A percentile compares a stretch with the other conserved stretches of the same genome.
These are phyloP conservation scores for Suhomyces sp. DNA, from an alignment of 805 yeast genomes.

Conservation along the genomic window DNA sequence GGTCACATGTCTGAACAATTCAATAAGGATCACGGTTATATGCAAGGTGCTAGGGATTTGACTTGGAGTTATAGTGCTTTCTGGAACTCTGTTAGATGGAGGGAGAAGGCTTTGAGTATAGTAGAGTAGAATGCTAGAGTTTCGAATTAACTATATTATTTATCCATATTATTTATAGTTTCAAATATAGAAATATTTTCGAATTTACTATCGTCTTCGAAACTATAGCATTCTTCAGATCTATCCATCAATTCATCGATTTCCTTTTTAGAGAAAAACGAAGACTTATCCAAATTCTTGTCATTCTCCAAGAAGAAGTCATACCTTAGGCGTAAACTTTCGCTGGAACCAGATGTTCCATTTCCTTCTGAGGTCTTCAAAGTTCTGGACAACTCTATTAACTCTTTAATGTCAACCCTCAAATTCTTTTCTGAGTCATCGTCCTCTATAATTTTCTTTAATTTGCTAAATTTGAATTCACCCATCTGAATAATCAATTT, in stretches of 20 bases:
- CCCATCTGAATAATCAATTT: conserved; percentile 55
- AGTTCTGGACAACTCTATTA: conserved; percentile 7
- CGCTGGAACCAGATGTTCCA: conserved; percentile 3
- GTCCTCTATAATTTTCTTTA: conserved; percentile 19
- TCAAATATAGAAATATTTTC: conserved; percentile 35
- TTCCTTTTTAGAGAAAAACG: conserved; percentile 37
- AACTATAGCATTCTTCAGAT: conserved; percentile 38
- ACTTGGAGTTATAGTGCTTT: conserved; percentile 91
- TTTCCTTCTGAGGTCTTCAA: neutral
- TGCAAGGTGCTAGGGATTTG: conserved; percentile 83
- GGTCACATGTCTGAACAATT: conserved; percentile 90
- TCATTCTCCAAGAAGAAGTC: neutral
- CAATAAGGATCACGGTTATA: conserved; percentile 72
- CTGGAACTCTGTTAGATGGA: conserved; percentile 66
- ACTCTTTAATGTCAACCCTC: conserved; percentile 12
- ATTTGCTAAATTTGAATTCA: conserved; percentile 30
- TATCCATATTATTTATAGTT: conserved; percentile 31
- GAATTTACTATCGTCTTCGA: conserved; percentile 20
- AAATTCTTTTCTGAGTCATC: conserved; percentile 4
- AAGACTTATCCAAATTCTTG: neutral
- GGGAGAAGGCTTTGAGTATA: conserved; percentile 37
- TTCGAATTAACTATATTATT: neutral
- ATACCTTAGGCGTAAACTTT: neutral
- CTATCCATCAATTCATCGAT: conserved; percentile 51
- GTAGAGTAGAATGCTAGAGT: neutral